Base-by-base conservation (phyloP, 257 asterid genomes). In the Plectranthus barbatus region DNA sequence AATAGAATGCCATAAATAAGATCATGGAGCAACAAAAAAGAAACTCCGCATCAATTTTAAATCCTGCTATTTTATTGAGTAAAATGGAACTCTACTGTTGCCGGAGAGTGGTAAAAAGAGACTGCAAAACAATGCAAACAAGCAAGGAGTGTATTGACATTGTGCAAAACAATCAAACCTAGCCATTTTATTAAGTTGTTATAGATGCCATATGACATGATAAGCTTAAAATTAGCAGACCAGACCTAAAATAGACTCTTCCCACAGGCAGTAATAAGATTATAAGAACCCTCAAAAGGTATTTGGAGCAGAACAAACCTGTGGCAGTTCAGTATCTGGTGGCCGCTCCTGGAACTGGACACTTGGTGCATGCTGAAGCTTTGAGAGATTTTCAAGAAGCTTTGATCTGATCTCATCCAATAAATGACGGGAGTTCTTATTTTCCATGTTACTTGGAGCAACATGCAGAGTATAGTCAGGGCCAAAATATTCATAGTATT, bases 301-400 rank as follows among this genome's bases (percentile, higher is more conserved):
- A 64, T 46, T 60, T 31, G 33, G 61, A 64, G 68, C 46, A 55
- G 71, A 69, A 60, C 80, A 64, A 67, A 83, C 90, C 86, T 83
- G 84, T n/a, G 75, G 74, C 69, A 83, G 72, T 18, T 78, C 86
- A 20, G 79, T 61, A 73, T 80, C 84, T 17, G 90, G 90, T 47
- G 90, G 90, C 46, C 82, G 86, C 70, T 83, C 90, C 76, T 80
- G 86, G 77, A 83, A 80, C 72, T 75, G 90, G 68, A 83, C 90
- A 49, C 90, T 83, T 12, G 90, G 90, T 15, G 90, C 90, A 68
- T 83, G 90, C 64, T 80, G 86, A 71, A 83, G 90, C 76, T 66
- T 80, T 34, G 86, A 73, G 26, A 83, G 86, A 66, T 80, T 66
- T n/a, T 83, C 90, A 48, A 83, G 90, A 63, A 83, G 90, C 68